A percentile compares a stretch with the other conserved stretches of the same genome.
Evolutionary conservation across 2,329 filamentous ascomycete species (phyloP).

Genomic region (Paraphoma sp.): DNA sequence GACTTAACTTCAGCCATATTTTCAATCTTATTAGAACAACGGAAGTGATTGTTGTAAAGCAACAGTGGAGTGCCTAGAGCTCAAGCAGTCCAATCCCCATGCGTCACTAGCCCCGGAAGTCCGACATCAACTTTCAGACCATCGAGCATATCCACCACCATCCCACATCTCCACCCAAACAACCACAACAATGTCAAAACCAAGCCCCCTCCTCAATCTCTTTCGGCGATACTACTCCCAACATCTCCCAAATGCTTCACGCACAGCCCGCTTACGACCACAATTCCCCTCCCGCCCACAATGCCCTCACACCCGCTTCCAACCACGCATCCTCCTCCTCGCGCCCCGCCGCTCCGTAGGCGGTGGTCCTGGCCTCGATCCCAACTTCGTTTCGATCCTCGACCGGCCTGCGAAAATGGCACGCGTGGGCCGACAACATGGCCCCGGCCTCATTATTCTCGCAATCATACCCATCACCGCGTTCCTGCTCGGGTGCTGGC

Average conservation of each 20-base stretch:
- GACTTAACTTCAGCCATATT: conserved; percentile 19
- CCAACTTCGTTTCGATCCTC: conserved; percentile 82
- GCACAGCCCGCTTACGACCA: conserved; percentile 24
- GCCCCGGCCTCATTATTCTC: conserved; percentile 79
- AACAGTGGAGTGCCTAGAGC: not conserved
- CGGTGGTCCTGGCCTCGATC: conserved; percentile 66
- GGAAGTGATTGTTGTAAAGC: not conserved
- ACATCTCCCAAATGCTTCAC: conserved; percentile 10
- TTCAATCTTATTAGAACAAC: not conserved
- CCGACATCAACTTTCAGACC: conserved; percentile 19
- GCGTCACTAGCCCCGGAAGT: conserved; percentile 17
- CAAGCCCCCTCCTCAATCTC: conserved; percentile 42
- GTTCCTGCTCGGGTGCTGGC: conserved; percentile 91
- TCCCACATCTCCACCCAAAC: conserved; percentile 8
- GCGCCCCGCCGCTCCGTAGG: conserved; percentile 28
- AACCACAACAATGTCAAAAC: conserved; percentile 38
- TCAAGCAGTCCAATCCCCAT: conserved; percentile 6
- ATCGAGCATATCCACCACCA: conserved; percentile 7
- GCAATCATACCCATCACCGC: conserved; percentile 90
- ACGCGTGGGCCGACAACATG: conserved; percentile 75
- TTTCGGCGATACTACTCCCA: conserved; percentile 37
- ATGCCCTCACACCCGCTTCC: conserved; percentile 41
- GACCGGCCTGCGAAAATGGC: conserved; percentile 85
- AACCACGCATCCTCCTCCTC: conserved; percentile 18
- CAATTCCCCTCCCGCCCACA: conserved; percentile 45